Percentiles rank a stretch among this genome's conserved stretches.
Evolutionary conservation across 192 early-diverging fungal species (phyloP).

Genomic region (Oehlia diaphana): DNA sequence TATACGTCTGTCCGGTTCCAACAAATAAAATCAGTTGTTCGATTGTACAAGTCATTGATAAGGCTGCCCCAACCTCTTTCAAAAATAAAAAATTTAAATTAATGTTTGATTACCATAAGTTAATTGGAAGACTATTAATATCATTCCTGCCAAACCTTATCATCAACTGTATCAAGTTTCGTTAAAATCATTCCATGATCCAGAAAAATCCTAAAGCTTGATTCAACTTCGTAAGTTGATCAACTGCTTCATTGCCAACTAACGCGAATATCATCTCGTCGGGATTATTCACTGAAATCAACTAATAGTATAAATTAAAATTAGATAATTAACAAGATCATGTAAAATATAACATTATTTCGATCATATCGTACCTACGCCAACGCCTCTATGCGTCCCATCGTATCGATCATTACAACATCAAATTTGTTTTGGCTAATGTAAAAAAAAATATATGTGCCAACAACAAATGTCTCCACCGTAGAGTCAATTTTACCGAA

Average conservation of each 20-base stretch:
- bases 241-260: too few species aligned
- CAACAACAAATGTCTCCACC: background rate
- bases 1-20: slow-evolving; percentile 97
- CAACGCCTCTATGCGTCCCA: too few species aligned
- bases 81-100: background rate
- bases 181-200: slow-evolving; percentile 87
- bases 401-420: slow-evolving; percentile 95
- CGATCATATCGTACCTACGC: too few species aligned
- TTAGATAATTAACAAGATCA: too few species aligned
- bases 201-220: slow-evolving; percentile 80
- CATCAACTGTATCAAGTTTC: slow-evolving; percentile 97
- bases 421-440: slow-evolving; percentile 74
- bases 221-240: background rate
- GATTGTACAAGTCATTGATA: slow-evolving; percentile 97
- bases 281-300: too few species aligned
- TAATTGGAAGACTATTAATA: background rate
- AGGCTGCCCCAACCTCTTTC: slow-evolving; percentile 82
- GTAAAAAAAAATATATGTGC: background rate
- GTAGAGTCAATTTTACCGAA: too few species aligned
- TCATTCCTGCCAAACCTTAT: slow-evolving; percentile 58
- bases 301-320: too few species aligned
- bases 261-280: too few species aligned
- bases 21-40: slow-evolving; percentile 96
- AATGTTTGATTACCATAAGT: background rate
- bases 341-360: too few species aligned